A percentile compares a stretch with the other conserved stretches of the same genome.
Conservation (phyloP, 2,329 filamentous ascomycete species). For the Aspergillus novofumigatus region DNA sequence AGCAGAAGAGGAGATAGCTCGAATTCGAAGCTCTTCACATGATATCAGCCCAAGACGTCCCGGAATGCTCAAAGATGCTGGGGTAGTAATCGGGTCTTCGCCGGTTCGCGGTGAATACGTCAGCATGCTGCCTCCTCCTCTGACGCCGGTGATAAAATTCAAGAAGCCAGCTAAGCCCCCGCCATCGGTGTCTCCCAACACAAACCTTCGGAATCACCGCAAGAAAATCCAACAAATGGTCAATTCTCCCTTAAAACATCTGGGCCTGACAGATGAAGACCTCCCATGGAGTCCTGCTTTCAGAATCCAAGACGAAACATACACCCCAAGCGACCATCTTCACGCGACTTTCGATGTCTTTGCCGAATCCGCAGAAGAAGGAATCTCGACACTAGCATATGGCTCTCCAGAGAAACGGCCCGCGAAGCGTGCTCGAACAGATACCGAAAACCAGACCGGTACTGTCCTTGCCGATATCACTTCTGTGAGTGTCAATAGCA, state of each 20-base stretch:
- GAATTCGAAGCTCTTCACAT: constrained; percentile 85
- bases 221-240: constrained; percentile 77
- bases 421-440: constrained; percentile 47
- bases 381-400: constrained; percentile 36
- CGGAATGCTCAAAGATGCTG: constrained; percentile 39
- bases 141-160: constrained; percentile 81
- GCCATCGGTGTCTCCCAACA: constrained; percentile 84
- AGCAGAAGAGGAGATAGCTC: constrained; percentile 92
- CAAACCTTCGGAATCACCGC: constrained; percentile 83
- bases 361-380: constrained; percentile 37
- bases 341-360: constrained; percentile 56
- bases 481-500: constrained; percentile 33
- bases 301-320: constrained; percentile 47
- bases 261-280: constrained; percentile 40
- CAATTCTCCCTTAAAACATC: constrained; percentile 63
- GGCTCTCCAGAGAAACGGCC: constrained; percentile 56
- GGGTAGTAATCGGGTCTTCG: constrained; percentile 57
- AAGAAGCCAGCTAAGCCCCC: constrained; percentile 62
- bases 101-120: constrained; percentile 58
- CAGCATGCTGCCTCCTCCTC: constrained; percentile 64
- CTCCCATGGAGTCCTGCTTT: constrained; percentile 47
- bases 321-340: constrained; percentile 37
- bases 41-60: constrained; percentile 68
- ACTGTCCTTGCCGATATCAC: constrained; percentile 48
- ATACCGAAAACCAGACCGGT: constrained; percentile 46